Conservation (phyloP, 2,329 filamentous ascomycete species). For the Neopestalotiopsis sp. region DNA sequence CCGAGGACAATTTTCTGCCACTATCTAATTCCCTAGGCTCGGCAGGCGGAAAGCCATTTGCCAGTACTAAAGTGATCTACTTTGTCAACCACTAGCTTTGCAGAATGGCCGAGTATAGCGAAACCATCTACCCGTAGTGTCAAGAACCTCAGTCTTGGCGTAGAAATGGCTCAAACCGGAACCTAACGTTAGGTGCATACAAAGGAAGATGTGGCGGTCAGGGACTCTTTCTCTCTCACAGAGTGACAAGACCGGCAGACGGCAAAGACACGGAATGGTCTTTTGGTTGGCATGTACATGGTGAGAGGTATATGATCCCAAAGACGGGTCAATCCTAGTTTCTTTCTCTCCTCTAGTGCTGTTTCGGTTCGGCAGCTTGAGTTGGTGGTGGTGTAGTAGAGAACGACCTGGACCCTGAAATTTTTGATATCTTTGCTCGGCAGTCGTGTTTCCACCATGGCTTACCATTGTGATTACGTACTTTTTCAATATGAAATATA, state of each 20-base stretch:
- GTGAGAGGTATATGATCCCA: neutral
- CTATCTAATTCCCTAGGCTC: neutral
- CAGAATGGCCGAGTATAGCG: neutral
- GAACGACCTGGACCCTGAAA: too few species aligned
- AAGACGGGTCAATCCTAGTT: neutral
- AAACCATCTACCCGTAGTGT: neutral
- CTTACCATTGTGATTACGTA: neutral
- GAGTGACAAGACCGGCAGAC: neutral
- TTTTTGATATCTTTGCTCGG: too few species aligned
- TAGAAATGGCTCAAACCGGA: constrained; percentile 17
- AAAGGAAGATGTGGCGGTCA: neutral
- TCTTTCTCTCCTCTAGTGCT: neutral
- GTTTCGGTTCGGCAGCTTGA: neutral
- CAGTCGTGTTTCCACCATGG: too few species aligned
- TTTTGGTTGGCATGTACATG: neutral
- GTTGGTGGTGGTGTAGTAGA: neutral
- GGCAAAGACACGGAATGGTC: neutral
- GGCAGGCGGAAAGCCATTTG: neutral
- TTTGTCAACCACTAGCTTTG: neutral
- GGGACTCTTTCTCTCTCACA: neutral
- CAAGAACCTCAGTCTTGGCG: neutral
- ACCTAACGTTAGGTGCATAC: neutral
- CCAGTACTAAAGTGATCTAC: too few species aligned
- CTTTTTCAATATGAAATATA: too few species aligned
- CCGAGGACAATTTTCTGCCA: neutral